Percentiles rank a stretch among this genome's conserved stretches.
These are phyloP conservation scores for Pestalotiopsis sp. DNA, from an alignment of 2,329 filamentous ascomycete genomes.

Conservation along the genomic window DNA sequence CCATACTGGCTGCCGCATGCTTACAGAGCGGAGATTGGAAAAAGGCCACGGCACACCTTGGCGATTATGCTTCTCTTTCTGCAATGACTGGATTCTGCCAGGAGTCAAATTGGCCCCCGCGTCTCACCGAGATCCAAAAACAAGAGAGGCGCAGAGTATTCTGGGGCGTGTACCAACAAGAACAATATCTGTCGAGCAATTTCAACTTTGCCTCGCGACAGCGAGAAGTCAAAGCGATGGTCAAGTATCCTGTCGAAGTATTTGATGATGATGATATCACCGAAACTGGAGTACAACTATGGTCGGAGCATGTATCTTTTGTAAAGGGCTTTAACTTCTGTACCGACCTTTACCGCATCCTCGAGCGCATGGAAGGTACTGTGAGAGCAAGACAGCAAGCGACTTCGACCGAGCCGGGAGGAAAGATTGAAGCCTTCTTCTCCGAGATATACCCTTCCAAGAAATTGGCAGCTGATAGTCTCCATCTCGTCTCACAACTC, in stretches of 20 bases:
- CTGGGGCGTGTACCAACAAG: slow-evolving; percentile 3
- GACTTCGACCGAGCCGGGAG: background rate
- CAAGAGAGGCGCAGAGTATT: slow-evolving; percentile 9
- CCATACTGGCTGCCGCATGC: background rate
- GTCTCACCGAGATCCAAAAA: background rate
- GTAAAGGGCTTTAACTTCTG: slow-evolving; percentile 1
- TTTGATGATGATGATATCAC: slow-evolving; percentile 7
- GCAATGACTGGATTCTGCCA: slow-evolving; percentile 1
- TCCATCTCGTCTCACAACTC: slow-evolving; percentile 1
- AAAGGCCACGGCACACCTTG: background rate
- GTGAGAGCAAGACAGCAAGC: slow-evolving; percentile 3
- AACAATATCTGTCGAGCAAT: slow-evolving; percentile 1
- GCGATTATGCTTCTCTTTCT: slow-evolving; percentile 3
- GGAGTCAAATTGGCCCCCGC: background rate
- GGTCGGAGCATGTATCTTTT: slow-evolving; percentile 1
- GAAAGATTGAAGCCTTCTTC: slow-evolving; percentile 2
- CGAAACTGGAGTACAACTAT: background rate
- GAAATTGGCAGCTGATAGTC: background rate
- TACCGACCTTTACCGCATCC: slow-evolving; percentile 1
- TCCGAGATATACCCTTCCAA: background rate
- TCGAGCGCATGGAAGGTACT: slow-evolving; percentile 1
- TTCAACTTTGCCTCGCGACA: background rate
- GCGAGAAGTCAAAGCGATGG: slow-evolving; percentile 1
- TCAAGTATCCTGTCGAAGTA: background rate
- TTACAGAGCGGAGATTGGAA: slow-evolving; percentile 3